Percentiles rank a stretch among this genome's conserved stretches.
phyloP scores from a whole-genome alignment of 176 grass and related monocot genomes.

The Carex scoparia region DNA sequence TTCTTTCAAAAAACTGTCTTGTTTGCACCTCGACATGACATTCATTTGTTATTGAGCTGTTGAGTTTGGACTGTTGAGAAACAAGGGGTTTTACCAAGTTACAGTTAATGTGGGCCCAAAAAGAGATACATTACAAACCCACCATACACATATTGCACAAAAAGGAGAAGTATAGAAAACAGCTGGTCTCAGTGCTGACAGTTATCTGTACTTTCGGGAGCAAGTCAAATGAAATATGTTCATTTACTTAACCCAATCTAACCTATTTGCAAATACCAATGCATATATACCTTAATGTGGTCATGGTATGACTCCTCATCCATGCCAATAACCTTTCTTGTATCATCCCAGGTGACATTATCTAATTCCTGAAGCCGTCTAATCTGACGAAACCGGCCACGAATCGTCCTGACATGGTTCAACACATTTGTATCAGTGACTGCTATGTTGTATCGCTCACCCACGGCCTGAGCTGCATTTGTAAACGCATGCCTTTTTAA shows the following conservation, averaged over 20 bases:
- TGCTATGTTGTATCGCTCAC: not conserved
- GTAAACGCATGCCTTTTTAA: constrained; percentile 3
- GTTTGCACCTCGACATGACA: not conserved
- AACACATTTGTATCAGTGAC: constrained; percentile 24
- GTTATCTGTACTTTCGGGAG: not conserved
- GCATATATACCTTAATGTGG: not conserved
- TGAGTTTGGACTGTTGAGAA: not conserved
- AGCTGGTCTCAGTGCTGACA: not conserved
- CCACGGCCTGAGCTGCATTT: constrained; percentile 3
- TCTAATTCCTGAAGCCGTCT: not conserved
- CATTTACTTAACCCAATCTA: not conserved
- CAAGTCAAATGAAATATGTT: too few species aligned
- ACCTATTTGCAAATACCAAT: not conserved
- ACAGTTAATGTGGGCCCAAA: not conserved
- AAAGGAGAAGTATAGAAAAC: not conserved
- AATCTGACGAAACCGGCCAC: not conserved
- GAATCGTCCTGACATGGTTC: constrained; percentile 13
- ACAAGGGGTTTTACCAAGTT: not conserved
- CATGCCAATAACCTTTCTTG: constrained; percentile 7
- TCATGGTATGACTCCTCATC: not conserved
- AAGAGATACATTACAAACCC: not conserved
- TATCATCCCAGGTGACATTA: constrained; percentile 2
- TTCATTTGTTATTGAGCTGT: not conserved
- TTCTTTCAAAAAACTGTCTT: not conserved
- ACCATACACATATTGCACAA: not conserved